These are phyloP conservation scores for Mycena citricolor DNA, from an alignment of 1,284 basidiomycete species.

Conservation along the genomic window DNA sequence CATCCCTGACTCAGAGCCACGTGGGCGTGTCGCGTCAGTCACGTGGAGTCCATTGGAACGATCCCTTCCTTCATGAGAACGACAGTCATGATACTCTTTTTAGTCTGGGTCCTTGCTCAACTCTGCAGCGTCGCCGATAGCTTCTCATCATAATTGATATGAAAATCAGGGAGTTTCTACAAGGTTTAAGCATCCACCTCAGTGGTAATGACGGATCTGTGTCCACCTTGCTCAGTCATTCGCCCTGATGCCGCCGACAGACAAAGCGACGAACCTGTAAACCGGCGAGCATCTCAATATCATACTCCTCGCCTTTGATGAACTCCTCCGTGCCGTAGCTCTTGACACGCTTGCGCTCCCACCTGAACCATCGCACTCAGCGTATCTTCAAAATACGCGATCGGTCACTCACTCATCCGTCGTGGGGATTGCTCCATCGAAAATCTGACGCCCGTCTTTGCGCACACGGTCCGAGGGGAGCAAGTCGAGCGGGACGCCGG, in stretches of 20 bases:
- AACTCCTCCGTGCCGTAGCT: slow-evolving; percentile 34
- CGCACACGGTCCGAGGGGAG: slow-evolving; percentile 33
- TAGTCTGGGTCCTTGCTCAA: too few relatives aligned
- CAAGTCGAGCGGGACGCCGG: slow-evolving; percentile 29
- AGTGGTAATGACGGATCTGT: slow-evolving; percentile 4
- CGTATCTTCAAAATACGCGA: not conserved
- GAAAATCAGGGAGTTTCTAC: too few relatives aligned
- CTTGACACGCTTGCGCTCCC: slow-evolving; percentile 35
- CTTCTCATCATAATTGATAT: too few relatives aligned
- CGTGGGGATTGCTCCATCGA: slow-evolving; percentile 32
- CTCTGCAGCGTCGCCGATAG: too few relatives aligned
- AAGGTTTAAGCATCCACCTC: too few relatives aligned
- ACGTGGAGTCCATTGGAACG: too few relatives aligned
- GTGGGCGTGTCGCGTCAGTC: too few relatives aligned
- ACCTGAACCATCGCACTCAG: slow-evolving; percentile 26
- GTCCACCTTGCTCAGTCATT: not conserved
- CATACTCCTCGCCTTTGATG: slow-evolving; percentile 36
- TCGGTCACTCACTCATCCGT: slow-evolving; percentile 29
- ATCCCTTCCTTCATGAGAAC: too few relatives aligned
- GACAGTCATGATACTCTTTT: too few relatives aligned
- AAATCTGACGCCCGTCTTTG: slow-evolving; percentile 31
- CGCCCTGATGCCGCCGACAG: not conserved
- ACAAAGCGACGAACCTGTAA: slow-evolving; percentile 23
- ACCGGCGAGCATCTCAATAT: slow-evolving; percentile 34
- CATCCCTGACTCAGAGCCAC: too few relatives aligned